Percentiles rank a stretch among this genome's conserved stretches.
Evolutionary conservation across 805 yeast species (phyloP).

Genomic region (Candida silvicultrix): DNA sequence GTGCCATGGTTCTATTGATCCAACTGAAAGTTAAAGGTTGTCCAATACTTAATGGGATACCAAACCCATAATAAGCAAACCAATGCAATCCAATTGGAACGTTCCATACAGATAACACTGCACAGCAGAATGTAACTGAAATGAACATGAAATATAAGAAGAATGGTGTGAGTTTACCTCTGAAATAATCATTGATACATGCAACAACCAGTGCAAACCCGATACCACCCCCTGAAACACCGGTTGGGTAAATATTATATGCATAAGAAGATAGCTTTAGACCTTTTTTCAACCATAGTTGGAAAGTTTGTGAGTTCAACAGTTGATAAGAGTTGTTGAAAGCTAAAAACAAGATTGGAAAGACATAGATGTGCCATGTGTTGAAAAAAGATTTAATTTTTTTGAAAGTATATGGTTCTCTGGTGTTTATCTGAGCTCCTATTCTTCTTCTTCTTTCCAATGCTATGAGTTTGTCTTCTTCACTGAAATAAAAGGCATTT

Average conservation of each 20-base stretch:
- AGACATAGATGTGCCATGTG: slow-evolving; percentile 41
- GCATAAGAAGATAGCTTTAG: slow-evolving; percentile 23
- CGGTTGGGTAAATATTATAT: slow-evolving; percentile 35
- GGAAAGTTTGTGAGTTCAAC: slow-evolving; percentile 35
- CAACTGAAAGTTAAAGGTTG: slow-evolving; percentile 48
- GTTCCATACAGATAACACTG: slow-evolving; percentile 38
- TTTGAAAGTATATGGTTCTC: slow-evolving; percentile 31
- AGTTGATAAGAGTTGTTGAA: slow-evolving; percentile 15
- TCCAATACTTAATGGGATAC: slow-evolving; percentile 42
- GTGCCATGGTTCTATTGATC: slow-evolving; percentile 39
- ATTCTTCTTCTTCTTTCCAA: slow-evolving; percentile 35
- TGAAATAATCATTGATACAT: slow-evolving; percentile 27
- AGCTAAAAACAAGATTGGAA: slow-evolving; percentile 23
- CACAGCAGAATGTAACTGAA: slow-evolving; percentile 34
- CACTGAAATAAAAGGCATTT: slow-evolving; percentile 30
- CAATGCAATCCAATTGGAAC: slow-evolving; percentile 41
- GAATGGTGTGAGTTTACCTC: slow-evolving; percentile 29
- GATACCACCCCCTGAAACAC: slow-evolving; percentile 30
- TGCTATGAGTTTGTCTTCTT: slow-evolving; percentile 33
- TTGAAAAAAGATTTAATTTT: slow-evolving; percentile 33
- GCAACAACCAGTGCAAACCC: slow-evolving; percentile 28
- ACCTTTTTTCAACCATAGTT: slow-evolving; percentile 35
- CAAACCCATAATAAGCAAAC: slow-evolving; percentile 40
- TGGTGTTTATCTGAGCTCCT: slow-evolving; percentile 33
- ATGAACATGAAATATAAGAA: slow-evolving; percentile 33